Base-by-base conservation (phyloP, 2,329 filamentous ascomycete genomes). In the Pochonia chlamydosporia region DNA sequence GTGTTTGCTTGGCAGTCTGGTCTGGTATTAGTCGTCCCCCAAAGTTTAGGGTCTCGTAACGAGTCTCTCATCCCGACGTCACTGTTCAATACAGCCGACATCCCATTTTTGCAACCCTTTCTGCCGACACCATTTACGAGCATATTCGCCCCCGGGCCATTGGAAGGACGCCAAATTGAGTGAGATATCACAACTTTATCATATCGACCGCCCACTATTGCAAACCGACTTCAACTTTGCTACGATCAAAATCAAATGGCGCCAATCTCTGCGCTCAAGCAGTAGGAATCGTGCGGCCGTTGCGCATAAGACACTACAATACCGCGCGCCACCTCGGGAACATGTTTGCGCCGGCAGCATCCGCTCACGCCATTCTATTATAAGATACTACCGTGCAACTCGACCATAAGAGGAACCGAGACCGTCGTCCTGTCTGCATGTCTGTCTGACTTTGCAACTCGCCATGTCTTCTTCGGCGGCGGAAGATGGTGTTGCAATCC, bases 401-500 rank as follows among this genome's bases (percentile, higher is more conserved):
- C 30, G n/a, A 26, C 25, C 30, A 36, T 16, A 24, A 18, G 3
- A 18, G 31, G 31, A 35, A 16, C 14, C 5, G 14, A 35, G n/a
- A 14, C 5, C 31, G 7, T 6, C 31, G 3, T 18, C 14, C 31
- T 5, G 14, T 39, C 44, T 44, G 40, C 33, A 44, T 50, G 49
- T 31, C 30, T 41, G 42, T 24, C 42, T 13, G 37, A 13, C 20
- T 39, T 31, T 20, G 3, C 40, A 18, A 25, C 41, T 25, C 31
- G 20, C 35, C 44, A 53, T 54, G 51, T 49, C 44, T 44, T 52
- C 49, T 35, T 18, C 39, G 20, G 36, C 33, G 39, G 39, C 28
- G 40, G 46, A 37, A 30, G 49, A 40, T 30, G 10, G 43, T 48
- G 49, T 21, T 4, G 4, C 33, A n/a, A 55, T 72, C 41, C 68